phyloP scores from a whole-genome alignment of 23 red algal genomes.

The Cyanidioschyzon merolae region DNA sequence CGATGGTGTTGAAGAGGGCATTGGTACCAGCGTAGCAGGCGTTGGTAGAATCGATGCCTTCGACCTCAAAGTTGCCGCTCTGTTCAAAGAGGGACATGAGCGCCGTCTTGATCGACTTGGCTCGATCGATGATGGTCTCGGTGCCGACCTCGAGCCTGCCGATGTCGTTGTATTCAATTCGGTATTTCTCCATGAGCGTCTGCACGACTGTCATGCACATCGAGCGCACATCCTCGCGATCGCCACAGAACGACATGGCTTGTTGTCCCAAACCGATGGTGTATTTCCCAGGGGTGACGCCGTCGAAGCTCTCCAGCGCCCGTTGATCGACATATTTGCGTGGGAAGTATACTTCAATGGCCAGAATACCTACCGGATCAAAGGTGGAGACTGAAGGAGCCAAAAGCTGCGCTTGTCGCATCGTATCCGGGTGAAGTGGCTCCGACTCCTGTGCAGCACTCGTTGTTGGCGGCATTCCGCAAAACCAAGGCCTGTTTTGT shows the following conservation, averaged over 20 bases:
- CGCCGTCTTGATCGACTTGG: constrained; percentile 82
- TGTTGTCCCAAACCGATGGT: constrained; percentile 80
- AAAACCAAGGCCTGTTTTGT: too few species aligned
- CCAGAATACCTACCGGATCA: constrained; percentile 47
- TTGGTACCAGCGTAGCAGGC: constrained; percentile 88
- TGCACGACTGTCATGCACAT: constrained; percentile 61
- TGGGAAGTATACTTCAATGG: constrained; percentile 82
- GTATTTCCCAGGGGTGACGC: constrained; percentile 61
- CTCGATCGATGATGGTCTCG: constrained; percentile 68
- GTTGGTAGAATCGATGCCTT: constrained; percentile 81
- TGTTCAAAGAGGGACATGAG: constrained; percentile 82
- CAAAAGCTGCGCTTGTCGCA: too few species aligned
- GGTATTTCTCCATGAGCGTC: constrained; percentile 36
- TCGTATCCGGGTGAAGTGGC: too few species aligned
- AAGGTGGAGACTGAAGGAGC: too few species aligned
- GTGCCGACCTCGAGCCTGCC: constrained; percentile 85
- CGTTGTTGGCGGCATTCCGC: too few species aligned
- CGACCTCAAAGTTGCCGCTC: constrained; percentile 48
- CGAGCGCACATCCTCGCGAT: constrained; percentile 83
- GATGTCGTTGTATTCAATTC: constrained; percentile 40
- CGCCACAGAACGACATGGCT: constrained; percentile 80
- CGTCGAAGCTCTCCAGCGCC: constrained; percentile 70
- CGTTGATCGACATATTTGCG: constrained; percentile 37
- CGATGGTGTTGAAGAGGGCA: constrained; percentile 73
- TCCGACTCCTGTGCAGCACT: too few species aligned